A percentile compares a stretch with the other conserved stretches of the same genome.
Conservation (phyloP, 2,329 filamentous ascomycete genomes). For the Monosporascus sp. region DNA sequence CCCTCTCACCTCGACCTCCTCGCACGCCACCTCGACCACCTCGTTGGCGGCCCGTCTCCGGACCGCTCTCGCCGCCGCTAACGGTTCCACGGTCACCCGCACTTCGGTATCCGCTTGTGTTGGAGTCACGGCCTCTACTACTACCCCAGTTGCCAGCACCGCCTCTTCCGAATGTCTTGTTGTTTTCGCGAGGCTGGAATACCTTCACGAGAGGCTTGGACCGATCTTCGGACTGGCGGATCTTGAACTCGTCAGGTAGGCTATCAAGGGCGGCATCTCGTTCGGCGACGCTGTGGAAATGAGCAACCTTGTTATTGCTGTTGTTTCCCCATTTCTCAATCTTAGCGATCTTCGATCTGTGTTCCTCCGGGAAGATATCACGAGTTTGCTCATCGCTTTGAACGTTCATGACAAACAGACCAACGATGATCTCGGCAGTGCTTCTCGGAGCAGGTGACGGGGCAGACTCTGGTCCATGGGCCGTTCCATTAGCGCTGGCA, state of each 20-base stretch:
- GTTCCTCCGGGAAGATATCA: constrained; percentile 77
- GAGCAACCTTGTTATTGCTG: constrained; percentile 68
- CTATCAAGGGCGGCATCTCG: constrained; percentile 74
- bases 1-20: constrained; percentile 53
- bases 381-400: constrained; percentile 78
- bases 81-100: constrained; percentile 62
- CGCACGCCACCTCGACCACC: constrained; percentile 52
- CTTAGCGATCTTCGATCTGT: constrained; percentile 73
- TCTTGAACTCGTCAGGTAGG: constrained; percentile 72
- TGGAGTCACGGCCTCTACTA: constrained; percentile 58
- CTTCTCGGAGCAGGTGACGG: constrained; percentile 58
- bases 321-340: constrained; percentile 74
- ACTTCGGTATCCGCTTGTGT: constrained; percentile 74
- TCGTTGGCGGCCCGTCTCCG: constrained; percentile 52
- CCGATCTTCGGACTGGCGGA: constrained; percentile 64
- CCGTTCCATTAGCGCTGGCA: constrained; percentile 47
- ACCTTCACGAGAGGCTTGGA: constrained; percentile 79
- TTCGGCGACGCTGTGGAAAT: constrained; percentile 75
- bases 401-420: constrained; percentile 85
- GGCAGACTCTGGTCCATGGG: constrained; percentile 46
- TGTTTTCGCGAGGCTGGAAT: constrained; percentile 64
- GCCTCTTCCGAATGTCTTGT: constrained; percentile 53
- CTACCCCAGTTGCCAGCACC: constrained; percentile 65
- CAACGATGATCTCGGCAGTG: constrained; percentile 64
- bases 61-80: constrained; percentile 68